phyloP scores from a whole-genome alignment of 768 basidiomycete genomes.

The Harrya chromipes region DNA sequence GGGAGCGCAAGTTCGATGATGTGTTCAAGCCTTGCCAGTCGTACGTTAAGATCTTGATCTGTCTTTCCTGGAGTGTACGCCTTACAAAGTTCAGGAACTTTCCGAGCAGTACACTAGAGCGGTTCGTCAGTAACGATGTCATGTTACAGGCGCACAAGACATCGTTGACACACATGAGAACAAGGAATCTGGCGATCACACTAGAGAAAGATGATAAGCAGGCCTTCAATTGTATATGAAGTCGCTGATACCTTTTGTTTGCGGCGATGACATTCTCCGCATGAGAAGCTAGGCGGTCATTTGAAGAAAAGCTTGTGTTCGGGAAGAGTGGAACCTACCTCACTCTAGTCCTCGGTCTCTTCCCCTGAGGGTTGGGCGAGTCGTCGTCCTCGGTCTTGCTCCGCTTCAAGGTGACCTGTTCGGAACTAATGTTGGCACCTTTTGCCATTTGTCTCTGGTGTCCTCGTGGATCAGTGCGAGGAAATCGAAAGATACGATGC shows the following conservation, averaged over 20 bases:
- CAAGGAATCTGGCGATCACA: conserved; percentile 86
- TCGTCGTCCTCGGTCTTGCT: conserved; percentile 67
- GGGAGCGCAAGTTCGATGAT: conserved; percentile 79
- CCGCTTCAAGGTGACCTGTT: conserved; percentile 46
- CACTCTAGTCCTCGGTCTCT: conserved; percentile 71
- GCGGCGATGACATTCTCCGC: conserved; percentile 83
- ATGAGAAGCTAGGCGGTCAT: conserved; percentile 59
- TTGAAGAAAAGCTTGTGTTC: conserved; percentile 4
- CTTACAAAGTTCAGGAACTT: conserved; percentile 84
- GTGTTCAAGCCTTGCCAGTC: conserved; percentile 73
- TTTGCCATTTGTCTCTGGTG: conserved; percentile 28
- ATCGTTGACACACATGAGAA: conserved; percentile 59
- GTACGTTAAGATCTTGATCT: conserved; percentile 75
- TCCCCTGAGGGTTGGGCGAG: conserved; percentile 39
- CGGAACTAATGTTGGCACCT: conserved; percentile 18
- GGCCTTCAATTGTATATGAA: conserved; percentile 12
- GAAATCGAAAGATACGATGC: conserved; percentile 10
- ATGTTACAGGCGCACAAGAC: conserved; percentile 2
- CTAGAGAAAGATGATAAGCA: conserved; percentile 37
- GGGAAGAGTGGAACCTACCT: conserved; percentile 46
- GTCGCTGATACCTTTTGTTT: conserved; percentile 69
- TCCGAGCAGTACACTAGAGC: conserved; percentile 72
- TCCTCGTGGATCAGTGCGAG: conserved; percentile 33
- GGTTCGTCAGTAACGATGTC: conserved; percentile 11
- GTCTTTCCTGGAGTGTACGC: conserved; percentile 86